Conservation (phyloP, 2,329 filamentous ascomycete species). For the Sclerotinia subarctica region DNA sequence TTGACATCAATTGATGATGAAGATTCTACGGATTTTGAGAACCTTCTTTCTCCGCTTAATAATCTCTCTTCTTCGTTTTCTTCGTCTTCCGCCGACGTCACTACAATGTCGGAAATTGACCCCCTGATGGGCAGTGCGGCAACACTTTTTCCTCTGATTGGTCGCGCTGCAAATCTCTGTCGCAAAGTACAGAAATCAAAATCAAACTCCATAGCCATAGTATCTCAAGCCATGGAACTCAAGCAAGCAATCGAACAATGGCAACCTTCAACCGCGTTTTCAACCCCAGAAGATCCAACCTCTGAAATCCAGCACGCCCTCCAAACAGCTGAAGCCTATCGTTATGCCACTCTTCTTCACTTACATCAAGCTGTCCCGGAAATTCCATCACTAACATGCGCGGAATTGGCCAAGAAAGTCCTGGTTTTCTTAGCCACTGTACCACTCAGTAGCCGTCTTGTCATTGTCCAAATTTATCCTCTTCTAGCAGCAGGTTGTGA, state of each 20-base stretch:
- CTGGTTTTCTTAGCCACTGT: conserved; percentile 61
- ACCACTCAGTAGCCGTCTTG: conserved; percentile 57
- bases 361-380: conserved; percentile 67
- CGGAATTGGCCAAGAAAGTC: conserved; percentile 58
- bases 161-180: conserved; percentile 63
- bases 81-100: conserved; percentile 42
- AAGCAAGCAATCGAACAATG: conserved; percentile 60
- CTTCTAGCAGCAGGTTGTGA: conserved; percentile 66
- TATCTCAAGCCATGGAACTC: conserved; percentile 59
- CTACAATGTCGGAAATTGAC: conserved; percentile 52
- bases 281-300: conserved; percentile 60
- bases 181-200: conserved; percentile 53
- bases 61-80: conserved; percentile 19
- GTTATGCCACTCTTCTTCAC: conserved; percentile 63
- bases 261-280: conserved; percentile 50
- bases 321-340: conserved; percentile 65
- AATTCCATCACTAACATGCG: conserved; percentile 56
- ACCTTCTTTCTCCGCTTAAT: conserved; percentile 43
- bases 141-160: conserved; percentile 66
- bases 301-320: conserved; percentile 61
- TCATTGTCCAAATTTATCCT: conserved; percentile 68
- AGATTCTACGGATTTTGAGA: conserved; percentile 53
- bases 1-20: conserved; percentile 56
- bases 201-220: conserved; percentile 57
- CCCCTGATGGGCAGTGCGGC: conserved; percentile 68